Percentiles rank a stretch among this genome's conserved stretches.
These are phyloP conservation scores for Durusdinium trenchii DNA, from an alignment of 73 alveolate species.

Conservation along the genomic window DNA sequence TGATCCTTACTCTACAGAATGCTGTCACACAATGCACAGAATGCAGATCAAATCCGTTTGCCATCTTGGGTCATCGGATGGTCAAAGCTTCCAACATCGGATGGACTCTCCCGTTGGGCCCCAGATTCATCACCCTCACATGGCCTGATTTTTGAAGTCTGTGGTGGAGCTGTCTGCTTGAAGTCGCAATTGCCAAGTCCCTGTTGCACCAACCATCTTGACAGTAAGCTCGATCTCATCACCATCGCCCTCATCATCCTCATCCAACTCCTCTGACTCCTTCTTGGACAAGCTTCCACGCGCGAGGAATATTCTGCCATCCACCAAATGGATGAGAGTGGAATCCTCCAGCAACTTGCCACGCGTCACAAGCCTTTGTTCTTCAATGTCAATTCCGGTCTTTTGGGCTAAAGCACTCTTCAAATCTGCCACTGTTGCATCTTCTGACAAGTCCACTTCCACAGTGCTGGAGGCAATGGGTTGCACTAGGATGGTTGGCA, in stretches of 20 bases:
- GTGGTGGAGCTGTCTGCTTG: background rate
- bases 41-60: too few species aligned
- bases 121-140: too few species aligned
- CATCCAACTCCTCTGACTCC: too few species aligned
- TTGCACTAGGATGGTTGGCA: conserved; percentile 47
- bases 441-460: conserved; percentile 30
- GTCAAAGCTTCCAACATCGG: too few species aligned
- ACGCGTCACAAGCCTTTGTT: conserved; percentile 18
- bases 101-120: too few species aligned
- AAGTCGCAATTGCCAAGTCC: background rate
- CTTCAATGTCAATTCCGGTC: background rate
- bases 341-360: conserved; percentile 44
- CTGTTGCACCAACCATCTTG: conserved; percentile 26
- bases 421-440: conserved; percentile 12
- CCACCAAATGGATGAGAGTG: background rate
- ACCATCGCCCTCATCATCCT: background rate
- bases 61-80: too few species aligned
- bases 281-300: background rate
- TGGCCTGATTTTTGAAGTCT: conserved; percentile 33
- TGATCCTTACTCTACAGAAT: too few species aligned
- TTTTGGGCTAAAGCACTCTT: background rate
- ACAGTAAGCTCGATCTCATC: background rate
- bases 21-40: too few species aligned
- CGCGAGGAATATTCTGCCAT: conserved; percentile 46
- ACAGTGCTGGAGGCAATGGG: conserved; percentile 3